A percentile compares a stretch with the other conserved stretches of the same genome.
Evolutionary conservation across 2,329 filamentous ascomycete genomes (phyloP).

Genomic region (Pseudocercospora musae): DNA sequence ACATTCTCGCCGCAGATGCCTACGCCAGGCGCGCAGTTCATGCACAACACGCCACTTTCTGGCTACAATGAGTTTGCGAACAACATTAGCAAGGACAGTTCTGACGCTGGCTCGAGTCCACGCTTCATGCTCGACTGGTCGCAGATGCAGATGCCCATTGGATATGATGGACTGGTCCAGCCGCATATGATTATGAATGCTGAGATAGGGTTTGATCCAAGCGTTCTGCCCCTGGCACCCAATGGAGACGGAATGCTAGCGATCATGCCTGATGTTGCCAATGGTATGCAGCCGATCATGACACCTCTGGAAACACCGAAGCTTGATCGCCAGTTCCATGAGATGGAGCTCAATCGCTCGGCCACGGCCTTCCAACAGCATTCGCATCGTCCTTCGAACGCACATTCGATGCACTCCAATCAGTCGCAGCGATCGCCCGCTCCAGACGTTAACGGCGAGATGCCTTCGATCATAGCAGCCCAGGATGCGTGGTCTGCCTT

Average conservation of each 20-base stretch:
- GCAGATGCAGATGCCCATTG: conserved; percentile 45
- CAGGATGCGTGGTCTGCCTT: conserved; percentile 54
- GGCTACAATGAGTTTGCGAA: conserved; percentile 45
- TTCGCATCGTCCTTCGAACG: conserved; percentile 32
- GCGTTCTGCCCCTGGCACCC: conserved; percentile 36
- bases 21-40: conserved; percentile 30
- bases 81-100: conserved; percentile 38
- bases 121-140: conserved; percentile 51
- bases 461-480: conserved; percentile 48
- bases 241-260: conserved; percentile 42
- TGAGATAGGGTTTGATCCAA: conserved; percentile 46
- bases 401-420: conserved; percentile 17
- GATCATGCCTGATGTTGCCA: conserved; percentile 45
- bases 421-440: conserved; percentile 15
- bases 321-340: conserved; percentile 47
- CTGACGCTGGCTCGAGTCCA: conserved; percentile 44
- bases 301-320: conserved; percentile 48
- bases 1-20: conserved; percentile 25
- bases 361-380: conserved; percentile 42
- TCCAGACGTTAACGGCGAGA: conserved; percentile 35
- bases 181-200: conserved; percentile 46
- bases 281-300: conserved; percentile 39
- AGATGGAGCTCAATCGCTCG: conserved; percentile 45
- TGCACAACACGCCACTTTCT: conserved; percentile 45
- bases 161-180: conserved; percentile 43